phyloP scores from a whole-genome alignment of 139 green algal species.

The Tetraselmis striata region DNA sequence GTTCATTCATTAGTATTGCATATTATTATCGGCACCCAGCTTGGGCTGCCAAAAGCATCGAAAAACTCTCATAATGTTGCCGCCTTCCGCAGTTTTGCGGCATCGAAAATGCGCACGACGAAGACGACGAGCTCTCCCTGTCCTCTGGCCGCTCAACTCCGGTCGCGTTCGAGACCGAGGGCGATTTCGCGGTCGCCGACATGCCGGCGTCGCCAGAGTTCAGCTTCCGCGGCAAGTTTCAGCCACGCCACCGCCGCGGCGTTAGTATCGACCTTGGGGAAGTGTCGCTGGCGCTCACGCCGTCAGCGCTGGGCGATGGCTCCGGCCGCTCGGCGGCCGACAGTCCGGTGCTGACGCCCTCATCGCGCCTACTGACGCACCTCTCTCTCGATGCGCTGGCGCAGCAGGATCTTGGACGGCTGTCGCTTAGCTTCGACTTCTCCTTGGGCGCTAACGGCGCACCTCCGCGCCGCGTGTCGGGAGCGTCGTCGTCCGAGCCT shows the following conservation, averaged over 20 bases:
- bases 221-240: too few relatives aligned
- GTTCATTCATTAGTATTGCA: too few relatives aligned
- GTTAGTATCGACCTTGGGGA: neutral
- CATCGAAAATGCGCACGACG: neutral
- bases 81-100: too few relatives aligned
- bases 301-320: neutral
- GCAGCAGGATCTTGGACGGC: neutral
- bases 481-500: neutral
- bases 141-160: neutral
- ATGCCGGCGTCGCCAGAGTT: too few relatives aligned
- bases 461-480: neutral
- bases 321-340: too few relatives aligned
- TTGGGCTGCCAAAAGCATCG: too few relatives aligned
- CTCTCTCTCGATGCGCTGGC: neutral
- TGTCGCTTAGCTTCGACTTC: neutral
- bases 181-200: too few relatives aligned
- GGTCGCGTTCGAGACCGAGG: neutral
- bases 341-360: too few relatives aligned
- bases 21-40: too few relatives aligned
- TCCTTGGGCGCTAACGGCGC: neutral
- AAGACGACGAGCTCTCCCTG: neutral
- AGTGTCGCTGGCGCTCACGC: neutral
- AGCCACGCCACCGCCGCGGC: neutral
- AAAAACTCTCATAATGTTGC: too few relatives aligned
- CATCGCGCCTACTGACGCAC: too few relatives aligned